Conservation (phyloP, 2,329 filamentous ascomycete genomes). For the Fusarium agapanthi region DNA sequence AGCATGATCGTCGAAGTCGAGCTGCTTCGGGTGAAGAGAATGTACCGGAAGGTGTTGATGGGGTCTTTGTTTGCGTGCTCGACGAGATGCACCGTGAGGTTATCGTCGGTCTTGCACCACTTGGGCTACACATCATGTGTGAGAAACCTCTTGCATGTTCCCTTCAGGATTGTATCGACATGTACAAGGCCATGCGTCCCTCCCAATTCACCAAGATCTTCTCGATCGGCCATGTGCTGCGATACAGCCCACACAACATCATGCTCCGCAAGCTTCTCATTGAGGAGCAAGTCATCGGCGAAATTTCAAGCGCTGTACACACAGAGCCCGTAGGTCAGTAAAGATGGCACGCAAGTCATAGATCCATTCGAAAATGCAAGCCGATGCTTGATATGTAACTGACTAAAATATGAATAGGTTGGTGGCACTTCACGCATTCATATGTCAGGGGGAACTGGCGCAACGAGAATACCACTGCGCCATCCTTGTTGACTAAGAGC, state of each 20-base stretch:
- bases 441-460: slow-evolving; percentile 97
- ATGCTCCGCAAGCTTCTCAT: slow-evolving; percentile 81
- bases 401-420: slow-evolving; percentile 63
- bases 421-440: slow-evolving; percentile 93
- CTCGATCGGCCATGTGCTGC: slow-evolving; percentile 90
- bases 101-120: slow-evolving; percentile 74
- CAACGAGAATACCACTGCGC: slow-evolving; percentile 77
- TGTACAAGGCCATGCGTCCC: slow-evolving; percentile 67
- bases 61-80: slow-evolving; percentile 72
- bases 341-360: background rate
- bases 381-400: background rate
- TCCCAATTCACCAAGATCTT: slow-evolving; percentile 65
- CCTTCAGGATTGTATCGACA: slow-evolving; percentile 78
- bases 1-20: slow-evolving; percentile 67
- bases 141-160: slow-evolving; percentile 93
- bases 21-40: slow-evolving; percentile 56
- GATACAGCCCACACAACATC: slow-evolving; percentile 94
- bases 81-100: slow-evolving; percentile 91
- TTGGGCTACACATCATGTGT: slow-evolving; percentile 85
- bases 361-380: background rate
- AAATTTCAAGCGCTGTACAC: slow-evolving; percentile 86
- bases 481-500: slow-evolving; percentile 89
- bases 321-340: slow-evolving; percentile 78
- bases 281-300: slow-evolving; percentile 79
- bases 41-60: slow-evolving; percentile 67